phyloP scores from a whole-genome alignment of 192 early-diverging fungal species.

The Entrophospora sp. region DNA sequence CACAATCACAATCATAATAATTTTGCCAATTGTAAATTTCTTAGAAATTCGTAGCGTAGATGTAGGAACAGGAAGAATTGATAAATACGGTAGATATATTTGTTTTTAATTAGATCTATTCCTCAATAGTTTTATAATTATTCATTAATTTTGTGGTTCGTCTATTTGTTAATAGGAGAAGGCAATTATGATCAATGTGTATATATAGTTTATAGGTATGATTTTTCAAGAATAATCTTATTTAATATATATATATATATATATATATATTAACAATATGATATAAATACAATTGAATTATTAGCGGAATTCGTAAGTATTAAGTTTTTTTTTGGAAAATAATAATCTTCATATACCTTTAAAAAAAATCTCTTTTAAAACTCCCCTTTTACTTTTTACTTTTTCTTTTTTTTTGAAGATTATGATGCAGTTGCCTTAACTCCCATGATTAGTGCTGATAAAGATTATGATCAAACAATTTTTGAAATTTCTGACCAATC shows the following conservation, averaged over 20 bases:
- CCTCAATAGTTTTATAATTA: neutral
- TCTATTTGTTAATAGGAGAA: conserved; percentile 27
- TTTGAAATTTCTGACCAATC: conserved; percentile 38
- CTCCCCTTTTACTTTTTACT: neutral
- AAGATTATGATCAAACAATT: conserved; percentile 67
- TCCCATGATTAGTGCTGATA: conserved; percentile 39
- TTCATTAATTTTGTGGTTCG: neutral
- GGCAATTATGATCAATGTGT: conserved; percentile 44
- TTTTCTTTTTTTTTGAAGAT: conserved; percentile 30
- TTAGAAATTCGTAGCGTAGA: conserved; percentile 72
- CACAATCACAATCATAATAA: neutral
- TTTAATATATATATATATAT: neutral
- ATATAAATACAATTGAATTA: conserved; percentile 25
- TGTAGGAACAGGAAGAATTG: conserved; percentile 55
- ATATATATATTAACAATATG: neutral
- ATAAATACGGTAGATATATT: conserved; percentile 55
- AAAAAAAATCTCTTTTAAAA: neutral
- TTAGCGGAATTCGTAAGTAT: conserved; percentile 47
- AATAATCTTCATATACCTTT: neutral
- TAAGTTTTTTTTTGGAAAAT: neutral
- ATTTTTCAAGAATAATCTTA: neutral
- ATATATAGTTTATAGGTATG: conserved; percentile 40
- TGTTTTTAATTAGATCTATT: neutral
- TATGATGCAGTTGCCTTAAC: conserved; percentile 71
- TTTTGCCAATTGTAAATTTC: neutral